These are phyloP conservation scores for Zygoascus ofunaensis DNA, from an alignment of 805 yeast genomes.

Conservation along the genomic window DNA sequence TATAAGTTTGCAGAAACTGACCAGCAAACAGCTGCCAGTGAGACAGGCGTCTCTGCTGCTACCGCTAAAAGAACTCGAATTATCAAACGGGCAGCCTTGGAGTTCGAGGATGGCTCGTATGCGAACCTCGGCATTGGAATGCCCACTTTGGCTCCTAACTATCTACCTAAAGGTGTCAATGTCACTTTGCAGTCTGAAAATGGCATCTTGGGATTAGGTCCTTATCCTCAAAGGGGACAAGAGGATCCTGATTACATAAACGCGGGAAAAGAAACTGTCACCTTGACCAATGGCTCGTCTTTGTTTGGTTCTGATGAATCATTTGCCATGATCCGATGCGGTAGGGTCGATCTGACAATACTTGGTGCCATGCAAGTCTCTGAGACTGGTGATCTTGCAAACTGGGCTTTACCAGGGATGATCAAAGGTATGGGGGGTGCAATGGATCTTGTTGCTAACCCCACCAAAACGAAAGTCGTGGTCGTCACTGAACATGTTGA, in stretches of 20 bases:
- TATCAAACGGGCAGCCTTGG: constrained; percentile 38
- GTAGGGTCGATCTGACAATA: constrained; percentile 36
- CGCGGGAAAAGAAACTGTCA: constrained; percentile 45
- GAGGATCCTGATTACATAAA: constrained; percentile 42
- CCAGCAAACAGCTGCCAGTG: no score
- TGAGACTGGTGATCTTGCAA: constrained; percentile 40
- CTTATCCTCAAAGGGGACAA: constrained; percentile 35
- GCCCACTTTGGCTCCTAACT: constrained; percentile 41
- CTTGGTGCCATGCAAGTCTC: constrained; percentile 45
- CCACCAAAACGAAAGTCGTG: constrained; percentile 37
- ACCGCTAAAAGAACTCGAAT: constrained; percentile 28
- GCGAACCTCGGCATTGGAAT: constrained; percentile 45
- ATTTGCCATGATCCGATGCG: constrained; percentile 43
- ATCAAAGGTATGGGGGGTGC: constrained; percentile 50
- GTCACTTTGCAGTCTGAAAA: constrained; percentile 42
- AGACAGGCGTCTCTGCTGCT: constrained; percentile 7
- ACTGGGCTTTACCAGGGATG: constrained; percentile 45
- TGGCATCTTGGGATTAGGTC: constrained; percentile 43
- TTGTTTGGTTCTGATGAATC: constrained; percentile 43
- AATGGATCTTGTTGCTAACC: constrained; percentile 44
- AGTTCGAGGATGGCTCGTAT: constrained; percentile 35
- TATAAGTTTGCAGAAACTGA: constrained; percentile 11
- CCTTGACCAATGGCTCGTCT: constrained; percentile 39
- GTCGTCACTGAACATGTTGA: constrained; percentile 42
- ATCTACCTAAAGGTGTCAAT: constrained; percentile 29